phyloP scores from a whole-genome alignment of 2,329 filamentous ascomycete species.

The Escovopsis sp. region DNA sequence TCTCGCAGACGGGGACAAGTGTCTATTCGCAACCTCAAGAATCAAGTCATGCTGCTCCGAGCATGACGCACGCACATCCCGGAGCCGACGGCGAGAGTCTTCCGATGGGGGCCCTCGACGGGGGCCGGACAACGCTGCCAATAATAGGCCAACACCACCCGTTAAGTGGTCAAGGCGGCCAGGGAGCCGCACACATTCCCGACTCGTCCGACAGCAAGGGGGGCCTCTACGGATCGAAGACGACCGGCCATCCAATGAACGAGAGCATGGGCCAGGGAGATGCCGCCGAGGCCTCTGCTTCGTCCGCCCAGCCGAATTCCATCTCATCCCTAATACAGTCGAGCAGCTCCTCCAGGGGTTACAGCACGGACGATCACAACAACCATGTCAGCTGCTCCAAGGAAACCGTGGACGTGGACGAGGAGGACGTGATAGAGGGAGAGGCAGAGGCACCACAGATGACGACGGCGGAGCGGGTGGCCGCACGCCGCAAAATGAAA shows the following conservation, averaged over 20 bases:
- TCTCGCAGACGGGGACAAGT: slow-evolving; percentile 29
- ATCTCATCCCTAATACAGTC: slow-evolving; percentile 5
- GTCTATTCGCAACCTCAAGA: slow-evolving; percentile 32
- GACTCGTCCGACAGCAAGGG: slow-evolving; percentile 3
- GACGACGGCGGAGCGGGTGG: slow-evolving; percentile 42
- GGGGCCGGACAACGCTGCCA: slow-evolving; percentile 32
- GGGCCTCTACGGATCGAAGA: slow-evolving; percentile 2
- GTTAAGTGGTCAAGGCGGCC: slow-evolving; percentile 27
- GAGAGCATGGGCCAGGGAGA: slow-evolving; percentile 23
- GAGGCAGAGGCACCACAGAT: slow-evolving; percentile 24
- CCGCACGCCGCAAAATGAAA: slow-evolving; percentile 56
- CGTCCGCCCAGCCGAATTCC: slow-evolving; percentile 26
- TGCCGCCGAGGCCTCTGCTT: slow-evolving; percentile 23
- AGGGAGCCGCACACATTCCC: slow-evolving; percentile 18
- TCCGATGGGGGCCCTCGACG: slow-evolving; percentile 51
- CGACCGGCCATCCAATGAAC: slow-evolving; percentile 1
- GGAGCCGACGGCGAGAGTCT: slow-evolving; percentile 21
- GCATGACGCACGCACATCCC: slow-evolving; percentile 12
- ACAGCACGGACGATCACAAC: slow-evolving; percentile 2
- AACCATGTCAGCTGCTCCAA: not conserved
- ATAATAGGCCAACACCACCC: slow-evolving; percentile 21
- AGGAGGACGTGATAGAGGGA: slow-evolving; percentile 41
- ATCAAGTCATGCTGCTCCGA: slow-evolving; percentile 20
- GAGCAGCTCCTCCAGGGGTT: slow-evolving; percentile 1
- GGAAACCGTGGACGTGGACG: slow-evolving; percentile 40